Evolutionary conservation across 495 filamentous ascomycete genomes (phyloP).

Genomic region (Staphylotrichum tortipilum): DNA sequence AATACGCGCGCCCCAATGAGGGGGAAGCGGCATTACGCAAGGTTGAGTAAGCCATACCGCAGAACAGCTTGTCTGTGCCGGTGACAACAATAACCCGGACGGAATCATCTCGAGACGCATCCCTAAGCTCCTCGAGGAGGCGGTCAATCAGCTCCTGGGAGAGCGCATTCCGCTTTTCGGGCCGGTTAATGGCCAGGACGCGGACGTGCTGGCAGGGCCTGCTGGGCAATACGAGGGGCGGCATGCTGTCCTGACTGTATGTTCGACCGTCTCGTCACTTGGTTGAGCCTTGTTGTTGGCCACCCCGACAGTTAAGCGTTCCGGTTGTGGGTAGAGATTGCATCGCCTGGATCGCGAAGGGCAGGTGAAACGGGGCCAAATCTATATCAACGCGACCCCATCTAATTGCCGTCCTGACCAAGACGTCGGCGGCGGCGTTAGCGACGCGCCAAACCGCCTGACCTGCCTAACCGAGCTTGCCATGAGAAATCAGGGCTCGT

Average conservation of each 20-base stretch:
- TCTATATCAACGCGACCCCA: too few relatives aligned
- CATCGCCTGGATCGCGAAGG: too few relatives aligned
- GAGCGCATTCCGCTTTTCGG: slow-evolving; percentile 33
- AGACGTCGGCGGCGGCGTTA: background rate
- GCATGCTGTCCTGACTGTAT: background rate
- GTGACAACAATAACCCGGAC: slow-evolving; percentile 30
- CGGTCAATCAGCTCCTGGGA: slow-evolving; percentile 24
- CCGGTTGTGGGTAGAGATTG: too few relatives aligned
- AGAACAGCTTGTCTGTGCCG: slow-evolving; percentile 27
- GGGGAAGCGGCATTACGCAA: slow-evolving; percentile 13
- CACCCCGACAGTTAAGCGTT: too few relatives aligned
- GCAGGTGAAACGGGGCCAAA: too few relatives aligned
- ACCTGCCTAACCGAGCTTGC: background rate
- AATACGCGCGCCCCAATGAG: background rate
- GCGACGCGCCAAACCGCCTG: background rate
- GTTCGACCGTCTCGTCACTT: too few relatives aligned
- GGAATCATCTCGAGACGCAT: background rate
- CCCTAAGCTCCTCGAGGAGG: slow-evolving; percentile 17
- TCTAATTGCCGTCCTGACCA: too few relatives aligned
- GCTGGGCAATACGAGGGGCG: background rate
- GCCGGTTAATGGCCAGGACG: slow-evolving; percentile 30
- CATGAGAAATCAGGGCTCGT: background rate
- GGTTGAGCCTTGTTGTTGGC: too few relatives aligned
- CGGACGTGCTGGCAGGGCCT: slow-evolving; percentile 5
- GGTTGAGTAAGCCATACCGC: slow-evolving; percentile 27